Base-by-base conservation (phyloP, 2,329 filamentous ascomycete genomes). In the Fusarium sp. region DNA sequence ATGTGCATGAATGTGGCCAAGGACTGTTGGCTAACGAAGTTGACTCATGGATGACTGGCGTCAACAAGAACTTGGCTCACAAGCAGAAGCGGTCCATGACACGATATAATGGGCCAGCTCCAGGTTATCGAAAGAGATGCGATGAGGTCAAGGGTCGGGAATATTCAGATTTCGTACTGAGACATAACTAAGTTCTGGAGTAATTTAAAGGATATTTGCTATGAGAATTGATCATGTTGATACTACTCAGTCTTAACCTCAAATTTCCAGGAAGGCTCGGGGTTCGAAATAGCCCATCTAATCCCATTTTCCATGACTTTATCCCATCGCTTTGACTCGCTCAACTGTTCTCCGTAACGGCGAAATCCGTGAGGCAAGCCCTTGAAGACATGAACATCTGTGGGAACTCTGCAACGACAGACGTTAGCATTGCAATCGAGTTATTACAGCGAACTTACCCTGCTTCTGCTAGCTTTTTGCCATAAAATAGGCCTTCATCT, bases 41-140 rank as follows among this genome's bases (percentile, higher is more conserved):
- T 1, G 84, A 87, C 62, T 82, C 80, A 2, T 87, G 85, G 85
- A 86, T 87, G 84, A 87, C 84, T 3, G 85, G 85, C 1, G 82
- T 87, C 3, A 87, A 87, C 65, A 84, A 79, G 65, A 86, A 87
- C 59, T 70, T 86, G 39, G 75, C 77, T 17, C 76, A 80, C 38
- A 85, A 85, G 76, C 78, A 81, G 67, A 80, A 79, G 62, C 76
- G 84, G 45, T 81, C 76, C 10, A 78, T 87, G 66, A 80, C 81
- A 5, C 75, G 84, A 45, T 87, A 86, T 59, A 79, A 79, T 31
- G 84, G 84, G 0, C 77, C 80, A 6, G 83, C 81, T 0, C 77
- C 79, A 0, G 83, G 80, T 3, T 87, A 82, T 66, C 73, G 83
- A 51, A 77, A 73, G 70, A 67, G 75, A 11, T 80, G 79, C 36